Evolutionary conservation across 805 yeast species (phyloP), one percentile per base, ranked within the genome.

Genomic region (Metschnikowia peoriensis): DNA sequence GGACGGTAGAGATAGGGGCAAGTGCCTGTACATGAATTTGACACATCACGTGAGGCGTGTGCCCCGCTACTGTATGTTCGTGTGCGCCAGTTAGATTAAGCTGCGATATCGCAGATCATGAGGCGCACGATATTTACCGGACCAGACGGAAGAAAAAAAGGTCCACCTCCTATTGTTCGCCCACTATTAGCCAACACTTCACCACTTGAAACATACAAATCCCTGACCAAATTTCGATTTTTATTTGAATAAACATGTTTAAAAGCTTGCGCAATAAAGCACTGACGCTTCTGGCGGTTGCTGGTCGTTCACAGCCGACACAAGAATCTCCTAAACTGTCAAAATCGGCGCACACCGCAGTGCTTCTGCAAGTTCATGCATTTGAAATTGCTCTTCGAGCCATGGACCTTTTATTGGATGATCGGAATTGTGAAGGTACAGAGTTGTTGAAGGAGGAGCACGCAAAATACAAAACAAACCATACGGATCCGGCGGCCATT

Each of bases 381-480:
- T 78, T 89, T 59, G 97, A 92, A 64, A 68, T 80, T 35, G 93
- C 96, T 1, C 73, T 92, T 38, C 83, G 83, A 59, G 96, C 97
- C 11, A 92, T 92, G 97, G 97, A 92, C 68, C 84, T 78, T 63
- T 84, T 92, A 17, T 72, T 92, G 49, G 97, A 92, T 66, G 97
- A 92, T 65, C 80, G 96, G 49, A 78, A 92, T 0, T 70, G 76
- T 8, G 85, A 85, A 60, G 96, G 97, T 0, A 69, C 82, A 14
- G 68, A 73, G 32, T 66, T 89, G 22, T 67, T 85, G 41, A 60
- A 71, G 42, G 69, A 72, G 43, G 81, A 80, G 38, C 69, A 79
- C 5, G 77, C 74, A 7, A 80, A 61, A 28, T 63, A 62, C 48
- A 51, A 51, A 15, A 46, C 60, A 7, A n/a, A 8, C 12, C 53